These are phyloP conservation scores for Chlamydomonas incerta DNA, from an alignment of 139 green algal species.

Conservation along the genomic window DNA sequence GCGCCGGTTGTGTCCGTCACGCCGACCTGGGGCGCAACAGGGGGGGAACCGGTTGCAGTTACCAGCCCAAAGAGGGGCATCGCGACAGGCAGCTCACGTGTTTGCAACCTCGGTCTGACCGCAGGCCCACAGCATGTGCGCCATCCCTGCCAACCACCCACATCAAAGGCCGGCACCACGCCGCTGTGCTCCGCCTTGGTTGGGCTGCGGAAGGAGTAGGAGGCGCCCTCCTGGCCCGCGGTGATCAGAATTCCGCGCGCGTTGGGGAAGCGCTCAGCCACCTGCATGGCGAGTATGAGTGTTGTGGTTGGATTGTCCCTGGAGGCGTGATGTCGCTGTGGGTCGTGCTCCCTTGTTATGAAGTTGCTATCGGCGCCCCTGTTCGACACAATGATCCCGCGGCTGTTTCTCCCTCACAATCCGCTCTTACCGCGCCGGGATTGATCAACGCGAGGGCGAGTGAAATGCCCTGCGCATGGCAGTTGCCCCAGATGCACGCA, in stretches of 20 bases:
- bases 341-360: too few species aligned
- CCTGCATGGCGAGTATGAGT: too few species aligned
- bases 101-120: too few species aligned
- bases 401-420: too few species aligned
- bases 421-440: conserved; percentile 63
- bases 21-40: conserved; percentile 56
- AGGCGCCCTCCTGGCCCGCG: conserved; percentile 78
- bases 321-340: too few species aligned
- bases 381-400: too few species aligned
- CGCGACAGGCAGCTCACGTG: background rate
- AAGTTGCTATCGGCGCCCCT: too few species aligned
- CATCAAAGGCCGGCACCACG: conserved; percentile 71
- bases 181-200: conserved; percentile 69
- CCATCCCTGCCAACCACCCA: background rate
- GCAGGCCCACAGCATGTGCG: too few species aligned
- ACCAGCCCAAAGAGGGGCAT: too few species aligned
- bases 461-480: conserved; percentile 73
- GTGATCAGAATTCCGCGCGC: conserved; percentile 84
- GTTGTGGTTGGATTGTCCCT: too few species aligned
- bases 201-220: conserved; percentile 76
- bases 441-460: conserved; percentile 64
- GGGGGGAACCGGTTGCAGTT: too few species aligned
- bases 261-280: conserved; percentile 67
- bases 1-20: conserved; percentile 91
- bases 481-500: too few species aligned